Conservation (phyloP, 2,329 filamentous ascomycete species). For the Beauveria sp. region DNA sequence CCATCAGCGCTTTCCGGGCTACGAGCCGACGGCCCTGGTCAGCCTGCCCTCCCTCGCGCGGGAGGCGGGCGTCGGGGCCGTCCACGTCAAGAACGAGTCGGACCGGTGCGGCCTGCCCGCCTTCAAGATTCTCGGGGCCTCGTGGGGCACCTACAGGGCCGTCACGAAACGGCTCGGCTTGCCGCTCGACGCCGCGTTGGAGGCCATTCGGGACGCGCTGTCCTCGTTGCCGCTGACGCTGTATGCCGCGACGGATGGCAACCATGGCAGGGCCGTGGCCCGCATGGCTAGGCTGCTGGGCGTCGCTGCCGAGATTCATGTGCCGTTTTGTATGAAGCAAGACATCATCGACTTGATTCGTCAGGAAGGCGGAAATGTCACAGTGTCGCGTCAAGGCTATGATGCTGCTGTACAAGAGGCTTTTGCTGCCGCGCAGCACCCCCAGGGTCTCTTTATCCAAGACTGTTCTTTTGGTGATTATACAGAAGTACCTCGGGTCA, state of each 20-base stretch:
- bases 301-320: slow-evolving; percentile 50
- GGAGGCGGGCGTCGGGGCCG: slow-evolving; percentile 44
- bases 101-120: slow-evolving; percentile 58
- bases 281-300: slow-evolving; percentile 56
- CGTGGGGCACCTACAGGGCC: slow-evolving; percentile 61
- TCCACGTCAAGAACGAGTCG: slow-evolving; percentile 64
- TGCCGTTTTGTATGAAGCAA: slow-evolving; percentile 50
- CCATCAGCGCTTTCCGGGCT: slow-evolving; percentile 56
- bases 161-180: slow-evolving; percentile 39
- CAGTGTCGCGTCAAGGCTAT: slow-evolving; percentile 51
- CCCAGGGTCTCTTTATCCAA: slow-evolving; percentile 49
- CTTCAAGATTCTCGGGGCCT: slow-evolving; percentile 75
- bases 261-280: slow-evolving; percentile 67
- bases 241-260: slow-evolving; percentile 65
- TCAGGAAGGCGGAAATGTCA: slow-evolving; percentile 55
- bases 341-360: slow-evolving; percentile 47
- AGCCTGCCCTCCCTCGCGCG: slow-evolving; percentile 44
- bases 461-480: slow-evolving; percentile 64
- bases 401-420: slow-evolving; percentile 52
- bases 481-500: slow-evolving; percentile 52
- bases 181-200: slow-evolving; percentile 33
- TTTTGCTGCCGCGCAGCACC: slow-evolving; percentile 30
- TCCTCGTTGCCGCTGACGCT: slow-evolving; percentile 31
- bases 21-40: slow-evolving; percentile 56
- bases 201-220: slow-evolving; percentile 31